Base-by-base conservation (phyloP, 345 rosid species). In the Melaleuca alternifolia region DNA sequence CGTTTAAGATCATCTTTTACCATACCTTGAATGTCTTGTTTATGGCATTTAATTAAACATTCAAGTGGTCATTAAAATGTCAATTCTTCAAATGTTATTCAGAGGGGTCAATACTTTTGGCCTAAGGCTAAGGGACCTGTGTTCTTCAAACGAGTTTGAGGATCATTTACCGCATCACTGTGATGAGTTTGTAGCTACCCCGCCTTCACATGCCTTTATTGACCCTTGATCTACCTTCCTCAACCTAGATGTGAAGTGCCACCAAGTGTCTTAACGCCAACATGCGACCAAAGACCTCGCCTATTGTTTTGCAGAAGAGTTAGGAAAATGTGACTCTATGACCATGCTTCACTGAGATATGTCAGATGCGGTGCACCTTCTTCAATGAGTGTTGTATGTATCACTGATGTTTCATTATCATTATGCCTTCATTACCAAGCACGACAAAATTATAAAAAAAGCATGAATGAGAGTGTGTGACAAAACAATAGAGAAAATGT, bases 61-160 rank as follows among this genome's bases (percentile, higher is more conserved):
- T 53, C 93, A 96, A 97, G 96, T 97, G 89, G 94, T 89, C 86
- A 94, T 97, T 51, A 91, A 91, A 96, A 48, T 89, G 88, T 6
- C 92, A 87, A 53, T 96, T 97, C 92, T 95, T 96, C 91, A 88
- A 95, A 89, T 98, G 99, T 54, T 97, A 97, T 87, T 86, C 24
- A 10, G 90, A 93, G 88, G 99, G 99, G 84, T 94, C 97, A 91
- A 91, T 95, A 96, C 92, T 92, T 92, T 54, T 97, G 99, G 99
- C 99, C 99, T 11, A 93, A 92, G 92, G 94, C 92, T 97, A 15
- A 97, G 96, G 87, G 99, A 97, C 87, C 96, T 98, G 99, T 99
- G 99, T 82, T 99, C 99, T 84, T 94, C 97, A 1, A 93, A 97
- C 89, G 93, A 92, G 86, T 96, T 97, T 85, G 98, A 97, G 87